These are phyloP conservation scores for Phytophthora palmivora DNA, from an alignment of 352 stramenopile species.

Conservation along the genomic window DNA sequence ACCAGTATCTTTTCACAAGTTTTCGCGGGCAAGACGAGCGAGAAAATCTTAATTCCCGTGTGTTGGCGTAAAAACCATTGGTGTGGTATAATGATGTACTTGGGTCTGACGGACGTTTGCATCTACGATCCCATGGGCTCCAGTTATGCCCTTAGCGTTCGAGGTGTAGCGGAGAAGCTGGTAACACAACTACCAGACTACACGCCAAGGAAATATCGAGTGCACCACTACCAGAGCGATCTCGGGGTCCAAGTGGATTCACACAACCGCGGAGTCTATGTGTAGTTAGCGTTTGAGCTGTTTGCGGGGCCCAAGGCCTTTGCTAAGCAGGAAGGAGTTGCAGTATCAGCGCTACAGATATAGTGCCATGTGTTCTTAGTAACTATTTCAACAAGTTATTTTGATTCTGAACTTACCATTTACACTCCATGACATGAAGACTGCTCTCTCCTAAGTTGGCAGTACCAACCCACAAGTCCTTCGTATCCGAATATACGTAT, in stretches of 20 bases:
- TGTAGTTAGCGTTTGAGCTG: not conserved
- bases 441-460: too few species aligned
- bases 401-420: too few species aligned
- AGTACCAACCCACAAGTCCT: too few species aligned
- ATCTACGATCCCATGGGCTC: not conserved
- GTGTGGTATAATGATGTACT: constrained; percentile 5
- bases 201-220: constrained; percentile 6
- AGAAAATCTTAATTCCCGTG: not conserved
- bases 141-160: not conserved
- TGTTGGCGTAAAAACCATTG: constrained; percentile 4
- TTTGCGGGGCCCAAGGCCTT: too few species aligned
- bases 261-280: constrained; percentile 2
- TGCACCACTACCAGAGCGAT: not conserved
- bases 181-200: constrained; percentile 1
- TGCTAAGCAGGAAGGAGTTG: too few species aligned
- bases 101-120: constrained; percentile 1
- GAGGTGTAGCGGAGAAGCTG: not conserved
- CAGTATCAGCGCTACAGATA: too few species aligned
- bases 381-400: too few species aligned
- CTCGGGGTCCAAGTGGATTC: not conserved
- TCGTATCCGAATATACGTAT: too few species aligned
- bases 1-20: not conserved
- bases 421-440: too few species aligned
- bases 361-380: too few species aligned
- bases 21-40: not conserved